Conservation (phyloP, 352 stramenopile species). For the Globisporangium yorkense region DNA sequence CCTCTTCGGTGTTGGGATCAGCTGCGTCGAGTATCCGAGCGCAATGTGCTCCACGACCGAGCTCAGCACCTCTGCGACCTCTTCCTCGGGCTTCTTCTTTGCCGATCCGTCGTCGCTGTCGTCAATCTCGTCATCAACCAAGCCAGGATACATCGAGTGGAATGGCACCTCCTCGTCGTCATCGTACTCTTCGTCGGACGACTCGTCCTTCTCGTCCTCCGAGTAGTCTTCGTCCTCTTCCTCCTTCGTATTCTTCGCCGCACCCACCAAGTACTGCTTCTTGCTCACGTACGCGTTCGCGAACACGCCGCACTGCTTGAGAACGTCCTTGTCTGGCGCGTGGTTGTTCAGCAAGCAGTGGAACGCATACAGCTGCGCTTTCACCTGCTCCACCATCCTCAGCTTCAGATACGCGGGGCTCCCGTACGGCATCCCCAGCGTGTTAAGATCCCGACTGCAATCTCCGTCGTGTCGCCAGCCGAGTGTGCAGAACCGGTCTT, state of each 20-base stretch:
- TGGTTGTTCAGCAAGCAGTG: conserved; percentile 87
- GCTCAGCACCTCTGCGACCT: conserved; percentile 72
- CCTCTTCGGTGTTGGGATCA: conserved; percentile 34
- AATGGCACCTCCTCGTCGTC: conserved; percentile 45
- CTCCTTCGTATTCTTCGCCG: conserved; percentile 37
- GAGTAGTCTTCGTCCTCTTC: conserved; percentile 75
- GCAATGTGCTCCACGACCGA: conserved; percentile 79
- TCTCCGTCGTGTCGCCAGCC: conserved; percentile 63
- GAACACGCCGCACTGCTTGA: conserved; percentile 83
- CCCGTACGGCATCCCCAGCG: conserved; percentile 61
- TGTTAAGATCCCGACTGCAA: conserved; percentile 76
- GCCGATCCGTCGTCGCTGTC: conserved; percentile 20
- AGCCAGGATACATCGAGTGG: conserved; percentile 51
- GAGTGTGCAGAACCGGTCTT: conserved; percentile 82
- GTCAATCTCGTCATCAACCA: conserved; percentile 40
- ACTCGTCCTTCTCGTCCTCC: conserved; percentile 53
- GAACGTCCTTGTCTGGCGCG: conserved; percentile 73
- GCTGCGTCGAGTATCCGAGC: conserved; percentile 57
- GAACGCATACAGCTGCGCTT: conserved; percentile 85
- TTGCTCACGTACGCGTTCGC: conserved; percentile 77
- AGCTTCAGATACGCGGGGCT: conserved; percentile 56
- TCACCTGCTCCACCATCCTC: conserved; percentile 83
- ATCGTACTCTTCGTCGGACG: conserved; percentile 61
- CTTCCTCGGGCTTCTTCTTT: conserved; percentile 61
- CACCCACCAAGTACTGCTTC: conserved; percentile 48